These are phyloP conservation scores for Tolypocladium endophyticum DNA, from an alignment of 2,329 filamentous ascomycete species.

Conservation along the genomic window DNA sequence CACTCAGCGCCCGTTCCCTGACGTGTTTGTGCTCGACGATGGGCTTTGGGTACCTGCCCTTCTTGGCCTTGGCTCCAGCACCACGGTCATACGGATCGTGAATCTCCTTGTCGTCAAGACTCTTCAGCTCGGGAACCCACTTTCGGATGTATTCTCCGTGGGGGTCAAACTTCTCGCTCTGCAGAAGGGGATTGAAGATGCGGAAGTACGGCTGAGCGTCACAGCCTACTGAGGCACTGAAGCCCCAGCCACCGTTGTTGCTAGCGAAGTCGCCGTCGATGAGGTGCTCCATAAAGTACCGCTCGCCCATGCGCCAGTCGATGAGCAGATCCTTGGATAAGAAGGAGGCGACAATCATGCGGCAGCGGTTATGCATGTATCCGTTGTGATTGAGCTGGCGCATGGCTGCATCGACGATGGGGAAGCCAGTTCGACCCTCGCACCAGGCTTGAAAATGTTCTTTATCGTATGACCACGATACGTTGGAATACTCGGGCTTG, in stretches of 20 bases:
- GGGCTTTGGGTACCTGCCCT: conserved; percentile 60
- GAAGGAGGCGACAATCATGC: conserved; percentile 78
- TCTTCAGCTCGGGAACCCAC: conserved; percentile 69
- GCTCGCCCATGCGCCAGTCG: conserved; percentile 76
- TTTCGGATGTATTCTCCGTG: conserved; percentile 70
- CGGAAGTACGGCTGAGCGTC: conserved; percentile 86
- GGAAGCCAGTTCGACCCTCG: conserved; percentile 64
- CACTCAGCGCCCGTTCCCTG: conserved; percentile 54
- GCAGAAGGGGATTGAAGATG: conserved; percentile 76
- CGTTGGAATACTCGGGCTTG: conserved; percentile 76
- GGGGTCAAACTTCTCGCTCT: conserved; percentile 78
- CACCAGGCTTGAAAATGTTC: conserved; percentile 65
- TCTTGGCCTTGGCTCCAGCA: conserved; percentile 45
- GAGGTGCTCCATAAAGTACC: conserved; percentile 71
- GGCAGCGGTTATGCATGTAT: conserved; percentile 78
- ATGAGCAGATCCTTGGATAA: conserved; percentile 69
- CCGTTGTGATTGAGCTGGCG: conserved; percentile 57
- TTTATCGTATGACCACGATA: conserved; percentile 69
- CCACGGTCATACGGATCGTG: conserved; percentile 72
- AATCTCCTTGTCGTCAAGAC: conserved; percentile 55
- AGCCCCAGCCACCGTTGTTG: conserved; percentile 57
- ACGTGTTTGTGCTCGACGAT: conserved; percentile 65
- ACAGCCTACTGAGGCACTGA: conserved; percentile 56
- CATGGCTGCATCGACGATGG: conserved; percentile 82
- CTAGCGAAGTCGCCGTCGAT: conserved; percentile 73